A percentile compares a stretch with the other conserved stretches of the same genome.
Conservation (phyloP, 1,139 yeast species). For the Chernovozyma sophiae-reginae region DNA sequence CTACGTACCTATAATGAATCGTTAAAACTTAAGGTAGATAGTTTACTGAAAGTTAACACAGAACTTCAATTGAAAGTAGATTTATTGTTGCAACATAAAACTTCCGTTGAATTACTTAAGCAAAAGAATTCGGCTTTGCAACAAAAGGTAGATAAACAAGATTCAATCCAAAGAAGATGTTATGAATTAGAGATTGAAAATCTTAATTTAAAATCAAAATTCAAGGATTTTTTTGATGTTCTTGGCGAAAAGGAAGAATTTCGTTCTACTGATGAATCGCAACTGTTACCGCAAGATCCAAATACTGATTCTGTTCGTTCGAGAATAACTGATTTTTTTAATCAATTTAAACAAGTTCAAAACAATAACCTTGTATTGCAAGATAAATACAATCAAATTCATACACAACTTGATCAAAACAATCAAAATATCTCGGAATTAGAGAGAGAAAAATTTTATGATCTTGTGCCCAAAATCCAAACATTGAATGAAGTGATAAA, state of each 20-base stretch:
- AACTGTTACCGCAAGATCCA: constrained; percentile 13
- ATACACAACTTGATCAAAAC: constrained; percentile 17
- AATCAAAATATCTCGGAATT: constrained; percentile 17
- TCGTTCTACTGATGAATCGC: constrained; percentile 12
- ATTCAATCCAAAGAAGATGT: constrained; percentile 42
- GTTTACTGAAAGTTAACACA: constrained; percentile 29
- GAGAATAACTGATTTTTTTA: constrained; percentile 26
- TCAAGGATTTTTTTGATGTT: constrained; percentile 28
- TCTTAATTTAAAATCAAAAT: constrained; percentile 41
- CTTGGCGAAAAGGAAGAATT: constrained; percentile 16
- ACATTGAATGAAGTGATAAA: constrained; percentile 21
- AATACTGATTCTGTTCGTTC: constrained; percentile 13
- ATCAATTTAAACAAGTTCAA: constrained; percentile 31
- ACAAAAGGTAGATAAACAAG: constrained; percentile 37
- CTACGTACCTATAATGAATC: constrained; percentile 10
- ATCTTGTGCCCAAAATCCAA: constrained; percentile 11
- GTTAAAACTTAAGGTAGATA: constrained; percentile 22
- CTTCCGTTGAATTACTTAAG: constrained; percentile 35
- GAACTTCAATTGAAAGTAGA: constrained; percentile 27
- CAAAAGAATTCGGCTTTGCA: constrained; percentile 33
- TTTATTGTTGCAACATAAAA: constrained; percentile 34
- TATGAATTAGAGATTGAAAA: constrained; percentile 53
- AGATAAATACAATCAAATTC: constrained; percentile 30
- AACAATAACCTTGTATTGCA: constrained; percentile 36
- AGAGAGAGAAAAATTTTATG: constrained; percentile 16